Base-by-base conservation (phyloP, 2,329 filamentous ascomycete genomes). In the Fusarium sp. region DNA sequence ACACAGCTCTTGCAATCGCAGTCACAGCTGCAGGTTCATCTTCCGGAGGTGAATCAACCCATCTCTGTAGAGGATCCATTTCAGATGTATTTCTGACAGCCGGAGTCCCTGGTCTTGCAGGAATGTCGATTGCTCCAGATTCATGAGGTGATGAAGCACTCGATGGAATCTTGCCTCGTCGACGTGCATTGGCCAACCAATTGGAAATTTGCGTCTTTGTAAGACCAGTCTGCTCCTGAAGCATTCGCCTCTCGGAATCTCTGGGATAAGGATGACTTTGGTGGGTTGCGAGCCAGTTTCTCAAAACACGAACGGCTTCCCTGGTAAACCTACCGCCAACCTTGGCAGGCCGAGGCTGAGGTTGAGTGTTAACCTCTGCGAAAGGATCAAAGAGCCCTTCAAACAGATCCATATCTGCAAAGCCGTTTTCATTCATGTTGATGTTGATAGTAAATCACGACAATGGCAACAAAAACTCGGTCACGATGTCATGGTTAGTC, bases 171-270 rank as follows among this genome's bases (percentile, higher is more conserved):
- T 97, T 97, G 73, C 93, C 92, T 73, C 94, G 87, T 60, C 95
- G 90, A 35, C 95, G 90, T 63, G 94, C 94, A 82, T 97, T 97
- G 63, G 95, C 94, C 57, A 97, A 88, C 95, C 94, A 97, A 81
- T 97, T 97, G 20, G 91, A 91, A 69, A 97, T 95, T 80, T 97
- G 95, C 10, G 88, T 92, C 75, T 93, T 90, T 79, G 90, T 94
- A 39, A 97, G 87, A 6, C 94, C 93, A 1, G 94, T 97, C 74
- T 92, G 88, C 60, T 88, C 87, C 80, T 94, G 92, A 20, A 97
- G 86, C 68, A 89, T 88, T 64, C 94, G 91, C 78, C 95, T 95
- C 79, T 97, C 93, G 56, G 94, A 90, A 43, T 97, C 94, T 16
- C 90, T 94, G 5, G 95, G 95, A 79, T 97, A 97, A 0, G 95